A percentile compares a stretch with the other conserved stretches of the same genome.
phyloP scores from a whole-genome alignment of 2,329 filamentous ascomycete species.

The Fusarium redolens region DNA sequence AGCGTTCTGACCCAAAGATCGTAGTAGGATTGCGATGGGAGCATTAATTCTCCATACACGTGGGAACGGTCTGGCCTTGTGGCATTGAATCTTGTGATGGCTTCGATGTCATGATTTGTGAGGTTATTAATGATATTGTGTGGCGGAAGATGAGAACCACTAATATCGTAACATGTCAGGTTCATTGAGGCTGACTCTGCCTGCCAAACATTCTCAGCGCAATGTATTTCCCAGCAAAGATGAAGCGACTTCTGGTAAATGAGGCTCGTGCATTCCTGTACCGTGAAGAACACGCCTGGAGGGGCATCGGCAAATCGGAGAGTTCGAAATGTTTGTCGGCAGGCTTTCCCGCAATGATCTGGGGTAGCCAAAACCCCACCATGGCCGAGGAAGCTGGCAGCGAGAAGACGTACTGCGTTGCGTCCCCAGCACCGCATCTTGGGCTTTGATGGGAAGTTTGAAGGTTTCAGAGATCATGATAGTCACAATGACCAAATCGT shows the following conservation, averaged over 20 bases:
- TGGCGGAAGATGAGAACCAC: background rate
- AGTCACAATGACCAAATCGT: background rate
- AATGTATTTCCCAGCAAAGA: slow-evolving; percentile 12
- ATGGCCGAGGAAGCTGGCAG: accelerated
- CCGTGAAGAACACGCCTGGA: slow-evolving; percentile 1
- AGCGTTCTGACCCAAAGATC: slow-evolving; percentile 6
- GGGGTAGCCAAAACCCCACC: accelerated
- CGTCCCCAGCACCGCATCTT: background rate
- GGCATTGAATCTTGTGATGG: background rate
- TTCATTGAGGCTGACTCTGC: background rate
- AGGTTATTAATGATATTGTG: background rate
- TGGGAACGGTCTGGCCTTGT: background rate
- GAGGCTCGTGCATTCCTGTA: slow-evolving; percentile 1
- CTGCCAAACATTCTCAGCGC: background rate
- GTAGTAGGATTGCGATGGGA: background rate
- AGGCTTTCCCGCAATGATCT: slow-evolving; percentile 4
- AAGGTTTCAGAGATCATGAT: background rate
- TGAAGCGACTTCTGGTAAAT: slow-evolving; percentile 4
- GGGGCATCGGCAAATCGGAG: slow-evolving; percentile 13
- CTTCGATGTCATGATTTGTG: background rate
- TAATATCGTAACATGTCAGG: background rate
- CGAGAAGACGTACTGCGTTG: accelerated
- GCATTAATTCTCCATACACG: background rate
- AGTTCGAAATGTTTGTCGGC: slow-evolving; percentile 19
- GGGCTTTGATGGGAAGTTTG: accelerated